Conservation (phyloP, 2,329 filamentous ascomycete genomes). For the Cordyceps javanica region DNA sequence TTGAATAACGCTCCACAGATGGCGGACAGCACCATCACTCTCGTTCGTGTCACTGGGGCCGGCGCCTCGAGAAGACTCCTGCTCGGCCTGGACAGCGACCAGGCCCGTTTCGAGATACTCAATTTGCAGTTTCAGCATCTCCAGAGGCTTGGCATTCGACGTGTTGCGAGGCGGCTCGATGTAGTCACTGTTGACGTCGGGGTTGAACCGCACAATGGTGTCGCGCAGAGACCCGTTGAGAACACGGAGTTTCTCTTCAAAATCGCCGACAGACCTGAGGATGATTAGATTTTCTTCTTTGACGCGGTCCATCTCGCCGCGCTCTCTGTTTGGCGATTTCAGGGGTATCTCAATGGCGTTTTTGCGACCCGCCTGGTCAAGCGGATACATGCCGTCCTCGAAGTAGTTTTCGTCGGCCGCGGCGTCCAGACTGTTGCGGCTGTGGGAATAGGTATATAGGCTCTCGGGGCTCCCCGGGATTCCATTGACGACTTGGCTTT, state of each 20-base stretch:
- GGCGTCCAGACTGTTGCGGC: conserved; percentile 51
- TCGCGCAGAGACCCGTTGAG: conserved; percentile 62
- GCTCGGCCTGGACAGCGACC: conserved; percentile 52
- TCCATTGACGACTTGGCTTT: conserved; percentile 41
- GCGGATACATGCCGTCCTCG: conserved; percentile 70
- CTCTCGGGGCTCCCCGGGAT: conserved; percentile 73
- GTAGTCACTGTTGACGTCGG: conserved; percentile 44
- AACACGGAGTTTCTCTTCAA: conserved; percentile 60
- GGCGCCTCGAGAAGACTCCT: conserved; percentile 32
- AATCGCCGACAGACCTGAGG: conserved; percentile 48
- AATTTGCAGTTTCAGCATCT: conserved; percentile 51
- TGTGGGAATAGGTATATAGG: conserved; percentile 62
- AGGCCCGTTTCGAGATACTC: conserved; percentile 66
- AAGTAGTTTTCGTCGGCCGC: conserved; percentile 57
- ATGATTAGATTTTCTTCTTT: conserved; percentile 17
- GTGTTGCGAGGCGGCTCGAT: conserved; percentile 32
- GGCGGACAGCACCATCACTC: conserved; percentile 48
- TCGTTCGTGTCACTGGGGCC: conserved; percentile 37
- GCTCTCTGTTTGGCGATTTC: conserved; percentile 49
- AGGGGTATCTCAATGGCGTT: conserved; percentile 51
- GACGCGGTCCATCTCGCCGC: conserved; percentile 10
- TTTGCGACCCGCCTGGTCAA: conserved; percentile 43
- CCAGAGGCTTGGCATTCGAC: conserved; percentile 34
- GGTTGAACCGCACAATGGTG: conserved; percentile 59
- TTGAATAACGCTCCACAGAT: conserved; percentile 53